Evolutionary conservation across 2,329 filamentous ascomycete species (phyloP).

Genomic region (Colletotrichum caudatum): DNA sequence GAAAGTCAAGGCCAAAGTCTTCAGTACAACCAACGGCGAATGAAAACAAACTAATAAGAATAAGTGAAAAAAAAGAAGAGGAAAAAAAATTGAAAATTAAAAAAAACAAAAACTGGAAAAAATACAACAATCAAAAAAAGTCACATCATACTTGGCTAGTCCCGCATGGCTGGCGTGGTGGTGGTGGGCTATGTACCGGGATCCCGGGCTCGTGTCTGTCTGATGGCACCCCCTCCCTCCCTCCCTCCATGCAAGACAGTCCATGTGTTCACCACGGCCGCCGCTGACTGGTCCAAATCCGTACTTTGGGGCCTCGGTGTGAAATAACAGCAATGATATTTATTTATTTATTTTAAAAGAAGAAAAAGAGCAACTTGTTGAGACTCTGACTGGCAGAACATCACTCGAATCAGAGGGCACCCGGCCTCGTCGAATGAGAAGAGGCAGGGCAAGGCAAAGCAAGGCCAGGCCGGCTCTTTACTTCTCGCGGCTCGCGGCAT

Average conservation of each 20-base stretch:
- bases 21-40: background rate
- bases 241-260: conserved; percentile 26
- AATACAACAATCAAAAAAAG: background rate
- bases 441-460: background rate
- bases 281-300: conserved; percentile 20
- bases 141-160: background rate
- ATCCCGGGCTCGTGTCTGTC: background rate
- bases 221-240: background rate
- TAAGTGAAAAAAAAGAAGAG: too few species aligned
- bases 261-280: conserved; percentile 28
- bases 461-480: too few species aligned
- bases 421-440: background rate
- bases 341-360: too few species aligned
- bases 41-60: background rate
- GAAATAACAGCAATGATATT: background rate
- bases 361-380: background rate
- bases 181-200: conserved; percentile 7
- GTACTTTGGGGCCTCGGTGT: background rate
- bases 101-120: background rate
- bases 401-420: conserved; percentile 15
- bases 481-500: background rate
- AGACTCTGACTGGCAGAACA: conserved; percentile 6
- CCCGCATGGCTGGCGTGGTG: background rate
- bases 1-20: background rate
- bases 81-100: background rate